phyloP scores from a whole-genome alignment of 176 grass and related monocot genomes.

The Oryza officinalis region DNA sequence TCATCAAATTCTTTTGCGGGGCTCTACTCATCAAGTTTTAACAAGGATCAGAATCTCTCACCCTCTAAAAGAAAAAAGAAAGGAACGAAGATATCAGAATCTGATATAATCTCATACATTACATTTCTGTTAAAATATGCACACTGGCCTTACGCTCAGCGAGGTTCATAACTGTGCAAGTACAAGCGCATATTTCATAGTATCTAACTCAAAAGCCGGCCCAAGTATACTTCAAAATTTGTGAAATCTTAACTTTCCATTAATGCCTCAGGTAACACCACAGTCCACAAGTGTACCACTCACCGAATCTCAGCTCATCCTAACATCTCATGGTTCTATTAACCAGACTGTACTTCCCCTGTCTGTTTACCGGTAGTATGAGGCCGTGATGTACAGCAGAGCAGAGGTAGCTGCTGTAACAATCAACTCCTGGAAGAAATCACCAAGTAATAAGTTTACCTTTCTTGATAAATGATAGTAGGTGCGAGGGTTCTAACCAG shows the following conservation, averaged over 20 bases:
- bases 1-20: background rate
- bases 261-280: background rate
- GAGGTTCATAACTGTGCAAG: constrained; percentile 19
- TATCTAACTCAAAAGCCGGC: constrained; percentile 9
- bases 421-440: constrained; percentile 45
- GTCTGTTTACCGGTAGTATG: constrained; percentile 46
- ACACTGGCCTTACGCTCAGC: background rate
- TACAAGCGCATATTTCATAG: background rate
- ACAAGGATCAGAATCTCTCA: background rate
- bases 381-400: constrained; percentile 48
- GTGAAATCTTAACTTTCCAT: background rate
- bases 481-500: background rate
- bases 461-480: background rate
- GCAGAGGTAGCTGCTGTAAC: constrained; percentile 38
- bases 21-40: background rate
- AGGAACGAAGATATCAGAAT: background rate
- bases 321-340: constrained; percentile 11
- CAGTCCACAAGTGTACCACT: background rate
- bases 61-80: background rate
- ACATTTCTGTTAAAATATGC: constrained; percentile 33
- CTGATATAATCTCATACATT: background rate
- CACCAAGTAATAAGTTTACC: background rate
- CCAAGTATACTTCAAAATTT: constrained; percentile 27
- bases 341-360: background rate
- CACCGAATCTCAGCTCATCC: constrained; percentile 14